Evolutionary conservation across 352 stramenopile genomes (phyloP), one percentile per base, ranked within the genome.

Genomic region (Phytophthora tentaculata): DNA sequence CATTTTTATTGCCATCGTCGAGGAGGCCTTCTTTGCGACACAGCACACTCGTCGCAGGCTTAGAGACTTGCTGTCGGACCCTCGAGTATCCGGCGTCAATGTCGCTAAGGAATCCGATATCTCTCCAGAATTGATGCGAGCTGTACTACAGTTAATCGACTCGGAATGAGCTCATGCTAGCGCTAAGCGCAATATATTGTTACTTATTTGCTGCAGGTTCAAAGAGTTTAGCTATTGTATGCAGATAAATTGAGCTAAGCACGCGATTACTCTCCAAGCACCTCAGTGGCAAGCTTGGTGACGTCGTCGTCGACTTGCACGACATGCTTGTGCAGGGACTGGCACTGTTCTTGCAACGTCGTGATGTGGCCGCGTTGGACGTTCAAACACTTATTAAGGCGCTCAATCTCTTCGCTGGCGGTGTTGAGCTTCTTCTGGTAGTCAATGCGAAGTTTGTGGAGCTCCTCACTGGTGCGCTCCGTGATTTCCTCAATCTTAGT

Each of bases 21-120:
- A 97, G 50, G 89, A 97, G 50, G 86, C 90, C 24, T 97, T 96
- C 77, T 97, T 97, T 59, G 87, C 89, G n/a, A 94, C 86, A 28
- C 79, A 88, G 47, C 80, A 81, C 22, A 86, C 75, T 26, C 71
- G 81, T 2, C 77, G 84, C n/a, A 77, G 82, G 54, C 71, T 94
- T 17, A 84, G 82, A 51, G 60, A 88, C 23, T 71, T 94, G 56
- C 71, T 94, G 29, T 71, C 79, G 3, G 80, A 92, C 23, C 82
- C 77, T 32, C 50, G 74, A 20, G 68, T 81, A 28, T 74, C 67
- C 28, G 66, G 69, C 2, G 73, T 68, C 16, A 79, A 79, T 17
- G 63, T 65, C 5, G 55, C 71, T 0, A 74, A 88, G 35, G 74
- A 87, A 54, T 71, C 66, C 10, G 76, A 86, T 26, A 79, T 89